These are phyloP conservation scores for Starmerella kuoi DNA, from an alignment of 805 yeast species.

Conservation along the genomic window DNA sequence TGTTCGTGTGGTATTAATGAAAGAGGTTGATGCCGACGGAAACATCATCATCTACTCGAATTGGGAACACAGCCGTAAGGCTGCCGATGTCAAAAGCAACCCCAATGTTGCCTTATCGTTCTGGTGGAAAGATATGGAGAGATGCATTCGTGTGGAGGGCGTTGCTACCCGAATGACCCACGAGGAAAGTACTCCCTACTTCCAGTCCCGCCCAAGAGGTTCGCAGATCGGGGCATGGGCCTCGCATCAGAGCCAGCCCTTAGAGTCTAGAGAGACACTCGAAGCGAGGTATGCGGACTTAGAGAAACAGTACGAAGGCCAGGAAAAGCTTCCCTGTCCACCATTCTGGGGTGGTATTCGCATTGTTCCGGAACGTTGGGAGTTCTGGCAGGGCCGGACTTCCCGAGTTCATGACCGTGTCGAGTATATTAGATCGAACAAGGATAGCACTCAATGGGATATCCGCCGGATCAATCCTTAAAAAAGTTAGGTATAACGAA, in stretches of 20 bases:
- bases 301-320: constrained; percentile 49
- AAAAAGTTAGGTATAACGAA: too few species aligned
- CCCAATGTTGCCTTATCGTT: constrained; percentile 73
- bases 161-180: constrained; percentile 55
- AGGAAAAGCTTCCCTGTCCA: constrained; percentile 72
- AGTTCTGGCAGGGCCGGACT: constrained; percentile 94
- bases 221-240: constrained; percentile 96
- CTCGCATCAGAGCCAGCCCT: constrained; percentile 65
- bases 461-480: constrained; percentile 59
- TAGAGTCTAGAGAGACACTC: constrained; percentile 49
- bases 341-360: constrained; percentile 93
- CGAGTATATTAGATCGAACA: constrained; percentile 45
- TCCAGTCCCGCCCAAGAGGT: constrained; percentile 79
- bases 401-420: constrained; percentile 86
- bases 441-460: constrained; percentile 42
- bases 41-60: constrained; percentile 73
- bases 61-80: constrained; percentile 80
- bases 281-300: constrained; percentile 39
- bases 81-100: constrained; percentile 55
- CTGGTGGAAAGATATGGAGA: constrained; percentile 83
- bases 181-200: constrained; percentile 68
- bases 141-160: constrained; percentile 93
- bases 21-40: constrained; percentile 78
- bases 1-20: constrained; percentile 70
- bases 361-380: constrained; percentile 77